Percentiles rank a stretch among this genome's conserved stretches.
Conservation (phyloP, 2,329 filamentous ascomycete genomes). For the Talaromyces sp. region DNA sequence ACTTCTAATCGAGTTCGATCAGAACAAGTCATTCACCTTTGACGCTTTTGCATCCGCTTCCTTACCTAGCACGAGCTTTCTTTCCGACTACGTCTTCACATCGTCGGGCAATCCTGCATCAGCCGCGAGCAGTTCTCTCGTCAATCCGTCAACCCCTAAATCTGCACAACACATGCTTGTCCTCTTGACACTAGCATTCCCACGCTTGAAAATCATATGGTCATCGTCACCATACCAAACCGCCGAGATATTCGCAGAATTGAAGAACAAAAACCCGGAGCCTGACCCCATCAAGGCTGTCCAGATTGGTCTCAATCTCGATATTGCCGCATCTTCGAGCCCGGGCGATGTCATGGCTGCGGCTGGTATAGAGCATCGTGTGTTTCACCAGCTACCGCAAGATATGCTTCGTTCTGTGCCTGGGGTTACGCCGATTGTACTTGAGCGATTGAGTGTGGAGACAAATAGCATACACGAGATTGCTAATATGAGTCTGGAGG, state of each 20-base stretch:
- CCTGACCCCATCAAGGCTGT: conserved; percentile 88
- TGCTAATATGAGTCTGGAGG: conserved; percentile 75
- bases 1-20: conserved; percentile 95
- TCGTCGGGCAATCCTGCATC: conserved; percentile 41
- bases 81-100: conserved; percentile 53
- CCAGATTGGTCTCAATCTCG: conserved; percentile 68
- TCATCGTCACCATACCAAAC: conserved; percentile 90
- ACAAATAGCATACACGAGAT: conserved; percentile 75
- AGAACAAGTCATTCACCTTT: conserved; percentile 94
- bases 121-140: conserved; percentile 57
- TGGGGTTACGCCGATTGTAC: conserved; percentile 74
- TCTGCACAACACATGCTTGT: conserved; percentile 91
- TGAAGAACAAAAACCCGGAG: conserved; percentile 86
- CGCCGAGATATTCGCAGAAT: conserved; percentile 89
- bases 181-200: conserved; percentile 86
- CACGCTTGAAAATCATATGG: conserved; percentile 87
- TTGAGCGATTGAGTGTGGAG: conserved; percentile 67
- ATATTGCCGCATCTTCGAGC: conserved; percentile 31
- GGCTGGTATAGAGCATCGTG: conserved; percentile 53
- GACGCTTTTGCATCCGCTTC: conserved; percentile 56
- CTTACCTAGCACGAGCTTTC: conserved; percentile 39
- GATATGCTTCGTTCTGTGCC: conserved; percentile 87
- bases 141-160: conserved; percentile 60
- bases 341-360: conserved; percentile 55
- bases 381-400: conserved; percentile 78